These are phyloP conservation scores for Sapria himalayana DNA, from an alignment of 345 rosid species.

Conservation along the genomic window DNA sequence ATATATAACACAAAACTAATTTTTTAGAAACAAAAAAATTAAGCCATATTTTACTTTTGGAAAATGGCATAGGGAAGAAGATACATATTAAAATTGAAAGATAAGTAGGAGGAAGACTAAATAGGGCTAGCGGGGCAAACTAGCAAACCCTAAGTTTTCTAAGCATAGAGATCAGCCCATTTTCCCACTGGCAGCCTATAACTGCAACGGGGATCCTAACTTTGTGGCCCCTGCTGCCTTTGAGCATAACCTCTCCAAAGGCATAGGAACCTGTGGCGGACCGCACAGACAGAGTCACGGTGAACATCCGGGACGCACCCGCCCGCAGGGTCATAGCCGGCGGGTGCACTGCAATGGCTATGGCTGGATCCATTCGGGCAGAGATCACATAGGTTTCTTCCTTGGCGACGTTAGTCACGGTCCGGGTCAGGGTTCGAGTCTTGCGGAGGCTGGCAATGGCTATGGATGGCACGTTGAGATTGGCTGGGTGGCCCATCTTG, in stretches of 20 bases:
- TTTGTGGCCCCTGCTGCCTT: slow-evolving; percentile 91
- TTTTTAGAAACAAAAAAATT: no score
- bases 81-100: no score
- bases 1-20: no score
- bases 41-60: neutral
- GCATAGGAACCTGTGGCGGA: slow-evolving; percentile 49
- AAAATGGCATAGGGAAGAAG: neutral
- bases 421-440: slow-evolving; percentile 46
- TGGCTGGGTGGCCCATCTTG: slow-evolving; percentile 59
- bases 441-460: slow-evolving; percentile 59
- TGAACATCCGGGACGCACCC: slow-evolving; percentile 44
- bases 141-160: no score
- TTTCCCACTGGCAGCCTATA: slow-evolving; percentile 48
- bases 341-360: slow-evolving; percentile 67
- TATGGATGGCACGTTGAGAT: slow-evolving; percentile 81
- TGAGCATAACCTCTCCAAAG: slow-evolving; percentile 65
- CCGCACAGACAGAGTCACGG: slow-evolving; percentile 46
- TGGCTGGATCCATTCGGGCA: slow-evolving; percentile 60
- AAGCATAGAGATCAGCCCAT: no score
- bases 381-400: slow-evolving; percentile 77
- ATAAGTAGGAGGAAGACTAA: no score
- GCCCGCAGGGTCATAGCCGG: slow-evolving; percentile 66
- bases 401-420: slow-evolving; percentile 59
- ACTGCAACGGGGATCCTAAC: slow-evolving; percentile 75
- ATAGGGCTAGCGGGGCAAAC: no score